Conservation (phyloP, 2,329 filamentous ascomycete species). For the Colletotrichum salicis region DNA sequence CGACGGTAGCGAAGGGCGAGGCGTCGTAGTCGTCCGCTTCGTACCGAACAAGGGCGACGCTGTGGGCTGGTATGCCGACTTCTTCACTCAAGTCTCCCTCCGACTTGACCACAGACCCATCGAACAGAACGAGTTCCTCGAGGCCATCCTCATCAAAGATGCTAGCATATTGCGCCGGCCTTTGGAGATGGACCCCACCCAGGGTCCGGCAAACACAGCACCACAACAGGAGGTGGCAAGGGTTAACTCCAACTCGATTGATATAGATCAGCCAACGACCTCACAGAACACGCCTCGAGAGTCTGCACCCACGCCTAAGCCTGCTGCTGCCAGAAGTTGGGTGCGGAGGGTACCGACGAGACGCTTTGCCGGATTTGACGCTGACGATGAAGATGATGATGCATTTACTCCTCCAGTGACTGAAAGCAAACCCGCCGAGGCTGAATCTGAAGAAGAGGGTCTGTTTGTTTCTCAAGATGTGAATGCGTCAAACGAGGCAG, state of each 20-base stretch:
- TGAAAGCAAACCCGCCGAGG: slow-evolving; percentile 15
- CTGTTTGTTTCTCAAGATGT: slow-evolving; percentile 68
- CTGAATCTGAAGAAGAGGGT: slow-evolving; percentile 52
- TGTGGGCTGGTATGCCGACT: slow-evolving; percentile 74
- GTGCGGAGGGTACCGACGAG: slow-evolving; percentile 45
- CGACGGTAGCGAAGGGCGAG: slow-evolving; percentile 71
- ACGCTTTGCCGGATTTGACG: slow-evolving; percentile 80
- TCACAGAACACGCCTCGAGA: slow-evolving; percentile 31
- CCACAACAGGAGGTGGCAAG: slow-evolving; percentile 29
- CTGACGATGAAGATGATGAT: slow-evolving; percentile 53
- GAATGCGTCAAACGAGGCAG: slow-evolving; percentile 7
- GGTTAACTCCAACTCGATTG: slow-evolving; percentile 37
- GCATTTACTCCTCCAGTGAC: slow-evolving; percentile 44
- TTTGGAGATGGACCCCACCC: slow-evolving; percentile 63
- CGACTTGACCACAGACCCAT: slow-evolving; percentile 84
- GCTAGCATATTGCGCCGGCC: slow-evolving; percentile 76
- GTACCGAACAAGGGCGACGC: slow-evolving; percentile 66
- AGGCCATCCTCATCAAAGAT: slow-evolving; percentile 86
- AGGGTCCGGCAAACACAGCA: slow-evolving; percentile 41
- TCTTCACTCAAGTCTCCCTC: slow-evolving; percentile 76
- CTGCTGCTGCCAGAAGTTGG: slow-evolving; percentile 38
- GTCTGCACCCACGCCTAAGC: slow-evolving; percentile 34
- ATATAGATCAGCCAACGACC: slow-evolving; percentile 38
- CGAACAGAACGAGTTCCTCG: slow-evolving; percentile 90
- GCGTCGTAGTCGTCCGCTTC: slow-evolving; percentile 83